Evolutionary conservation across 1,284 basidiomycete species (phyloP).

Genomic region (Meira nashicola): DNA sequence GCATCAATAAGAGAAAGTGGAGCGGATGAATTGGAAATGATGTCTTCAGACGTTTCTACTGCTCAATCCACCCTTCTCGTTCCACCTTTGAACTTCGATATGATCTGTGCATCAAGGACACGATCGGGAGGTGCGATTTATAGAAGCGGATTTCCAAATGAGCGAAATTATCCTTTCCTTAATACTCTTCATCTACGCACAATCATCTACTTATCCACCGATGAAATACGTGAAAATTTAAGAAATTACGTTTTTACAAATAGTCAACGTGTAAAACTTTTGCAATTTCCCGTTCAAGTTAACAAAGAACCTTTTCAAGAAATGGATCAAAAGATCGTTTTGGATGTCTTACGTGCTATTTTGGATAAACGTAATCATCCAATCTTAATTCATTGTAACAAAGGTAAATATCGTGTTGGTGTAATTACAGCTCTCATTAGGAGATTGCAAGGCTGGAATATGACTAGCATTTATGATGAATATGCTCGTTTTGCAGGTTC

Average conservation of each 20-base stretch:
- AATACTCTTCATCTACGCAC: constrained; percentile 38
- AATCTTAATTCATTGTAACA: constrained; percentile 51
- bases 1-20: too few relatives aligned
- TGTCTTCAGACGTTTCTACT: not conserved
- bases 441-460: constrained; percentile 48
- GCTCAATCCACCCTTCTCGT: constrained; percentile 27
- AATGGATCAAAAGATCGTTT: constrained; percentile 41
- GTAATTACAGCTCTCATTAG: constrained; percentile 44
- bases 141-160: constrained; percentile 50
- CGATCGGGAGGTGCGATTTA: constrained; percentile 33
- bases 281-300: constrained; percentile 43
- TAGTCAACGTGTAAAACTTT: constrained; percentile 26
- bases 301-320: constrained; percentile 52
- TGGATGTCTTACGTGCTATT: constrained; percentile 29
- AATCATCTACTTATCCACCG: constrained; percentile 44
- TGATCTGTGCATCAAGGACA: constrained; percentile 24
- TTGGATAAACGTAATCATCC: constrained; percentile 40
- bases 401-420: constrained; percentile 48
- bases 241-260: constrained; percentile 22
- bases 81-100: constrained; percentile 50
- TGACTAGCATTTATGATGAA: constrained; percentile 50
- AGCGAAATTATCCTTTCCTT: constrained; percentile 49
- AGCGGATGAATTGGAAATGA: not conserved
- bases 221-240: constrained; percentile 47
- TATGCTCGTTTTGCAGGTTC: constrained; percentile 45